Evolutionary conservation across 306 rosid species (phyloP).

Genomic region (Cicer cuneatum): DNA sequence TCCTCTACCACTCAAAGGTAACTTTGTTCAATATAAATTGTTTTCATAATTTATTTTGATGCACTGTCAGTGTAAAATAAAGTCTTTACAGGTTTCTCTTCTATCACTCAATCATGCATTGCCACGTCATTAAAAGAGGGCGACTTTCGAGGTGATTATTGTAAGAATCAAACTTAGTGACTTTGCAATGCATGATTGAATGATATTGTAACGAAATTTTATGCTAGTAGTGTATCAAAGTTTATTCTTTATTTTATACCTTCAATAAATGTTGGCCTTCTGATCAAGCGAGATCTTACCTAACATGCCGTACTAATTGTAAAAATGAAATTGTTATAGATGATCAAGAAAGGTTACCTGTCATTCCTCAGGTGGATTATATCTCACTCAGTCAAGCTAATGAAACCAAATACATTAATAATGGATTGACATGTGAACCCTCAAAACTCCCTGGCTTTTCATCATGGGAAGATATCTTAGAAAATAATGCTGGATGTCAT

Average conservation of each 20-base stretch:
- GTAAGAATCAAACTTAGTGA: conserved; percentile 15
- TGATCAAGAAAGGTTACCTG: conserved; percentile 56
- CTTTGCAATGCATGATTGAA: conserved; percentile 6
- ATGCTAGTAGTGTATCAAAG: background rate
- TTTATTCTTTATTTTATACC: conserved; percentile 20
- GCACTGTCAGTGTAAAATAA: background rate
- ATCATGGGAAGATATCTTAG: conserved; percentile 55
- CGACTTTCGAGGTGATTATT: background rate
- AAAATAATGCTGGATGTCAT: conserved; percentile 51
- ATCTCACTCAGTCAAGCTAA: conserved; percentile 52
- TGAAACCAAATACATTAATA: conserved; percentile 47
- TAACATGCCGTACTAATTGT: conserved; percentile 32
- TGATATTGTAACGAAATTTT: background rate
- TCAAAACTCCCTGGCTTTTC: conserved; percentile 48
- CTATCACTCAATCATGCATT: conserved; percentile 14
- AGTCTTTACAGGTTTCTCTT: background rate
- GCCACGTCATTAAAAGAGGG: background rate
- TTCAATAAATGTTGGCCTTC: conserved; percentile 7
- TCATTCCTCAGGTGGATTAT: conserved; percentile 53
- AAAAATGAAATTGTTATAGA: conserved; percentile 50
- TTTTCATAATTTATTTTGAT: conserved; percentile 4
- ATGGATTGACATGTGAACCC: conserved; percentile 49
- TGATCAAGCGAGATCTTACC: conserved; percentile 28
- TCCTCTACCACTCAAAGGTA: conserved; percentile 56
- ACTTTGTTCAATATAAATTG: conserved; percentile 33